phyloP scores from a whole-genome alignment of 2,329 filamentous ascomycete genomes.

The Claviceps sp. region DNA sequence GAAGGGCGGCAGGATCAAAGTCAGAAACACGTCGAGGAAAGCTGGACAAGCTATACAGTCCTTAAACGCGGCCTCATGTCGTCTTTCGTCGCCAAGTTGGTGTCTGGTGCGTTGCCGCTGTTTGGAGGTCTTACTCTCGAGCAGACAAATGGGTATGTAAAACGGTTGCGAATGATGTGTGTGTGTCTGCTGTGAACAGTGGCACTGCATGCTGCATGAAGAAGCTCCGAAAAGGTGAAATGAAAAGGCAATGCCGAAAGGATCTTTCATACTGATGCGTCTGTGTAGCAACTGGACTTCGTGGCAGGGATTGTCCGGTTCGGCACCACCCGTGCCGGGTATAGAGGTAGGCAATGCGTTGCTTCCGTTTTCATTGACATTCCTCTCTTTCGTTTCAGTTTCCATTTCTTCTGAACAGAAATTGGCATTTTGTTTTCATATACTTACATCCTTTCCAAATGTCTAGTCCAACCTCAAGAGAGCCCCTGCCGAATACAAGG shows the following conservation, averaged over 20 bases:
- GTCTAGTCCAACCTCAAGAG: background rate
- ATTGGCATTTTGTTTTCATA: too few relatives aligned
- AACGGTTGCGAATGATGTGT: background rate
- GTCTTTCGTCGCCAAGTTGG: background rate
- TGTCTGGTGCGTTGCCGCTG: background rate
- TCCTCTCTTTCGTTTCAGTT: background rate
- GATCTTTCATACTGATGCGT: too few relatives aligned
- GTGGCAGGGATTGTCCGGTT: background rate
- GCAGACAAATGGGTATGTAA: background rate
- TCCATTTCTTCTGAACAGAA: too few relatives aligned
- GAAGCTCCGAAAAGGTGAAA: background rate
- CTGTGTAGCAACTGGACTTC: background rate
- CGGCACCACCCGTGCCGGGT: background rate
- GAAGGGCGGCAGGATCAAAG: too few relatives aligned
- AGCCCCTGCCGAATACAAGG: background rate
- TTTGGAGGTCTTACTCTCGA: constrained; percentile 1
- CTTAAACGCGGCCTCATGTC: background rate
- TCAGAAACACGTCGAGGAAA: too few relatives aligned
- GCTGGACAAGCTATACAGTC: background rate
- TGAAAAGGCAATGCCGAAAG: background rate
- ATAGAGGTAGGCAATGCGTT: background rate
- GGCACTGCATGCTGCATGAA: background rate
- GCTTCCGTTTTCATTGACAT: background rate
- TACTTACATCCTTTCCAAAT: too few relatives aligned
- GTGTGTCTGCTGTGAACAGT: background rate